These are phyloP conservation scores for Xanthoconium stramineum DNA, from an alignment of 768 basidiomycete species.

Conservation along the genomic window DNA sequence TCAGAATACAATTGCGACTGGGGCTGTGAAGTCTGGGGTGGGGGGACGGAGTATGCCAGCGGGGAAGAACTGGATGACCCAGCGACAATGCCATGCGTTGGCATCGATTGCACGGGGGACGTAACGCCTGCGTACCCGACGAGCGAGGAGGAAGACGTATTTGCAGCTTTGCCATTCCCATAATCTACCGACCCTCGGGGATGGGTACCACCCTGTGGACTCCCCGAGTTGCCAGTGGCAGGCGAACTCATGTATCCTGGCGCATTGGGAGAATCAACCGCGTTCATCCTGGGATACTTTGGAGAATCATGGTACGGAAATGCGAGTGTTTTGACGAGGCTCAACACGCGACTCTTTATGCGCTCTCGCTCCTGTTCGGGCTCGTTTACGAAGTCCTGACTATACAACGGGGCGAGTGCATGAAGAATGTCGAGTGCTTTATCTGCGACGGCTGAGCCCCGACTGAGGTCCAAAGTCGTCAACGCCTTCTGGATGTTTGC, in stretches of 20 bases:
- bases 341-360: conserved; percentile 57
- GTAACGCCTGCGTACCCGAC: conserved; percentile 18
- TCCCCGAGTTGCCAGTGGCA: conserved; percentile 55
- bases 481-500: conserved; percentile 71
- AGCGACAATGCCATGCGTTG: conserved; percentile 14
- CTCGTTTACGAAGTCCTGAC: conserved; percentile 55
- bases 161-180: conserved; percentile 19
- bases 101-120: conserved; percentile 24
- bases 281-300: conserved; percentile 45
- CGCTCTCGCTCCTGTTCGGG: conserved; percentile 52
- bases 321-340: conserved; percentile 69
- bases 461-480: conserved; percentile 60
- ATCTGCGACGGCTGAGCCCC: conserved; percentile 66
- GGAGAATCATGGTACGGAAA: conserved; percentile 78
- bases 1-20: conserved; percentile 28
- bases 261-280: conserved; percentile 47
- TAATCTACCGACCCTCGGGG: conserved; percentile 28
- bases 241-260: conserved; percentile 50
- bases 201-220: conserved; percentile 39
- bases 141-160: conserved; percentile 25
- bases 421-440: conserved; percentile 70
- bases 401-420: conserved; percentile 71
- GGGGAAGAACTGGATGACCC: conserved; percentile 25
- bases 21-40: conserved; percentile 20
- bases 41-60: conserved; percentile 20